Evolutionary conservation across 129 eudicot species (phyloP).

Genomic region (Solidago caesia): DNA sequence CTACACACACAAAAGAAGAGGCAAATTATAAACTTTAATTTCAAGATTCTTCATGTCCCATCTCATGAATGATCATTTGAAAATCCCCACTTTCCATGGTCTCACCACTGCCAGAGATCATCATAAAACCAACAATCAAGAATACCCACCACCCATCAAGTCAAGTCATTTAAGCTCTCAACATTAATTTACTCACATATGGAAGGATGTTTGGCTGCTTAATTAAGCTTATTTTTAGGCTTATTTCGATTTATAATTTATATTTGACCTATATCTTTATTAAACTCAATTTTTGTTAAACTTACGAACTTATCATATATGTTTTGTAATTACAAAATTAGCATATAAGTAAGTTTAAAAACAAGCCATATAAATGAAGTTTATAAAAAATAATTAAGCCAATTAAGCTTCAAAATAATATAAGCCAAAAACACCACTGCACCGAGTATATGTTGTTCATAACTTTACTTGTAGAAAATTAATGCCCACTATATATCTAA

Average conservation of each 20-base stretch:
- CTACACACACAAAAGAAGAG: conserved; percentile 36
- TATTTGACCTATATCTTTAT: no score
- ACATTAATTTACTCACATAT: not conserved
- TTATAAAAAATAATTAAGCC: no score
- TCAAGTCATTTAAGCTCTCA: conserved; percentile 8
- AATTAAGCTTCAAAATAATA: not conserved
- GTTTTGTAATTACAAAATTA: no score
- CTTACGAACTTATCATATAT: no score
- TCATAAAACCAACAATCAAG: conserved; percentile 31
- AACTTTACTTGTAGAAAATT: not conserved
- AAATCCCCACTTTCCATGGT: conserved; percentile 37
- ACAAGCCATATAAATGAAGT: no score
- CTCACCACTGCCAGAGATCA: conserved; percentile 36
- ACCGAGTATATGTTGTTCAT: no score
- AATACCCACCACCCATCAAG: conserved; percentile 16
- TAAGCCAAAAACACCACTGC: no score
- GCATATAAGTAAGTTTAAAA: no score
- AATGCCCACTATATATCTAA: not conserved
- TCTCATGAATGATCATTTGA: conserved; percentile 39
- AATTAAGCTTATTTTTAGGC: no score
- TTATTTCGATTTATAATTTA: no score
- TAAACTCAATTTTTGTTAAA: no score
- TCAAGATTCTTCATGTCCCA: conserved; percentile 65
- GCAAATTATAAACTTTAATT: conserved; percentile 27
- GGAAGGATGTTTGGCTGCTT: no score